phyloP scores from a whole-genome alignment of 768 basidiomycete species.

The Leucocoprinus sp. region DNA sequence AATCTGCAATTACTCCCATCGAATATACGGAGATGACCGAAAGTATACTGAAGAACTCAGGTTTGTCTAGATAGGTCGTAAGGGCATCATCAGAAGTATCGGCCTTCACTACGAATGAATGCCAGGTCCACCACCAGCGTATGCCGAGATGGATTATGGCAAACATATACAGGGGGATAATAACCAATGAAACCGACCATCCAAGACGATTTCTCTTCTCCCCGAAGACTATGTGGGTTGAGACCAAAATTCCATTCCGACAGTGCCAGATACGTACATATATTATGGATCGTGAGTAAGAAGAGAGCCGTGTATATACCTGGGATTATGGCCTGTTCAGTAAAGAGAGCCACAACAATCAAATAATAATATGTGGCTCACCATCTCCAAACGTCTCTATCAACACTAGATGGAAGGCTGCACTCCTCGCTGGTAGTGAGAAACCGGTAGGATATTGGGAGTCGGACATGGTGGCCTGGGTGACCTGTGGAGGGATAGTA shows the following conservation, averaged over 20 bases:
- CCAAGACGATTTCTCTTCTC: background rate
- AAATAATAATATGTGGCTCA: background rate
- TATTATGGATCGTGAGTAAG: constrained; percentile 4
- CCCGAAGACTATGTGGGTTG: background rate
- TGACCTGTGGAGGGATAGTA: background rate
- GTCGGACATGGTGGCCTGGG: constrained; percentile 1
- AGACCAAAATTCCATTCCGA: background rate
- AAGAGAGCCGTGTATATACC: constrained; percentile 6
- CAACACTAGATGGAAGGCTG: background rate
- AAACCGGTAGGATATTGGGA: background rate
- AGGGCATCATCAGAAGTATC: background rate
- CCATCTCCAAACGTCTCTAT: constrained; percentile 5
- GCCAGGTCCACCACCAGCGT: background rate
- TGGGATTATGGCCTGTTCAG: background rate
- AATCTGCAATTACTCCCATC: background rate
- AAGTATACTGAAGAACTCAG: background rate
- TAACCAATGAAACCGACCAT: background rate
- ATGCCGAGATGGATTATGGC: background rate
- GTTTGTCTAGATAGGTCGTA: background rate
- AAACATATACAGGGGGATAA: background rate
- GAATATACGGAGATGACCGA: background rate
- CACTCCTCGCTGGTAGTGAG: background rate
- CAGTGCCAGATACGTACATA: background rate
- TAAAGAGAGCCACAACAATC: background rate
- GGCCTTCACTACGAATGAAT: background rate